Percentiles rank a stretch among this genome's conserved stretches.
Conservation (phyloP, 2,329 filamentous ascomycete genomes). For the Dothidotthia symphoricarpi region DNA sequence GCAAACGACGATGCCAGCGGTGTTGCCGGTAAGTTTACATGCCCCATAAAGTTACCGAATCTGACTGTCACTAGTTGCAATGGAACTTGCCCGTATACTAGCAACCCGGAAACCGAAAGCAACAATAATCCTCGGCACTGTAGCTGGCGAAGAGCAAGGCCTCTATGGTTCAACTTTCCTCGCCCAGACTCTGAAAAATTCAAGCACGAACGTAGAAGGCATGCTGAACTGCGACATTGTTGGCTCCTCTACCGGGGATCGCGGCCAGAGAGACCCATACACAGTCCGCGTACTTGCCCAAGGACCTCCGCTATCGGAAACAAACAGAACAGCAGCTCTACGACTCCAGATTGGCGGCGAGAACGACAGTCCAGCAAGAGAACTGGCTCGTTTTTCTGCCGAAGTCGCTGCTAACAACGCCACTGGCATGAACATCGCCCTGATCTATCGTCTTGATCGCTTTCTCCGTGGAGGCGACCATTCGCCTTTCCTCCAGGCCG, state of each 20-base stretch:
- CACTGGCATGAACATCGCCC: conserved; percentile 56
- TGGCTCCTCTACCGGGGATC: conserved; percentile 50
- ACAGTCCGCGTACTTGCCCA: conserved; percentile 58
- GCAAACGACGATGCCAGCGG: conserved; percentile 60
- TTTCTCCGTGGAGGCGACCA: conserved; percentile 60
- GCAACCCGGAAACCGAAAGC: conserved; percentile 50
- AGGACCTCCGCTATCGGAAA: conserved; percentile 49
- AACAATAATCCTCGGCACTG: conserved; percentile 57
- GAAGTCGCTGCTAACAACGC: conserved; percentile 54
- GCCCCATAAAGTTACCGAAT: not conserved
- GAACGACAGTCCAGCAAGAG: conserved; percentile 56
- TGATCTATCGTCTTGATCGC: conserved; percentile 58
- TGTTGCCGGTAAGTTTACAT: conserved; percentile 43
- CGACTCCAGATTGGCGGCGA: conserved; percentile 48
- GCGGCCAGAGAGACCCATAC: conserved; percentile 49
- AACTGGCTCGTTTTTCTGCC: conserved; percentile 56
- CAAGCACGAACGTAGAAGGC: conserved; percentile 55
- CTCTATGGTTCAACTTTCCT: conserved; percentile 55
- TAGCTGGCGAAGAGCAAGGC: conserved; percentile 59
- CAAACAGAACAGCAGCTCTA: conserved; percentile 36
- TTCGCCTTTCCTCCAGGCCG: conserved; percentile 54
- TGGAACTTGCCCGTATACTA: conserved; percentile 57
- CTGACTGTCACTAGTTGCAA: conserved; percentile 41
- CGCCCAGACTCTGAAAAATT: conserved; percentile 54
- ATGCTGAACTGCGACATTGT: conserved; percentile 61